Base-by-base conservation (phyloP, 225 moss, liverwort and hornwort species). In the Polytrichum formosum region DNA sequence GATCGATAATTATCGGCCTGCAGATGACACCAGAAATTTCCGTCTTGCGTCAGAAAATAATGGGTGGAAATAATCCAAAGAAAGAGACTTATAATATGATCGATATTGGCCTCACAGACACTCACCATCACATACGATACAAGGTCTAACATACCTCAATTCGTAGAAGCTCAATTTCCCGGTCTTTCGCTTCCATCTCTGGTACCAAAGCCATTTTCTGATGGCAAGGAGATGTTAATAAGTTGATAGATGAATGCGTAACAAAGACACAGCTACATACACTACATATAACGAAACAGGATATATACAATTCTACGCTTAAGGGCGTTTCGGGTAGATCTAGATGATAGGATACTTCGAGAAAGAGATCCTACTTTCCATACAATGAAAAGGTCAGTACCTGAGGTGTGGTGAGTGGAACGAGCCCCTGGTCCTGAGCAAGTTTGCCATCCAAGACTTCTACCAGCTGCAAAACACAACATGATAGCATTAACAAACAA, bases 91-190 rank as follows among this genome's bases (percentile, higher is more conserved):
- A 46, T 46, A 10, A 10, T 2, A 10, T 2, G 0, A 46, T 46
- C 16, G 4, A 46, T 46, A 46, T 16, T 13, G 16, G 16, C 13
- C 46, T 16, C 46, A 46, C 3, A 37, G 0, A 37, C 46, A 10
- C 9, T 37, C 9, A 46, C 13, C 46, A 16, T 46, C 46, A 46
- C 13, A 46, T 46, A 4, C 2, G 46, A 46, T 16, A 16, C 16
- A 46, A 16, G 16, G 13, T 46, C 0, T 46, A 46, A 46, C 64
- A 62, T 80, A 90, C 87, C 90, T 90, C 87, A n/a, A 83, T 71
- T 7, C 80, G 87, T 35, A 90, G 80, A 63, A 88, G 75, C 64
- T 85, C 83, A 78, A 83, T 90, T 63, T 88, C 90, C 66, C 81
- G 83, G 31, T 76, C 74, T 59, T 81, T 76, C 17, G 75, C 70